These are phyloP conservation scores for Fusarium pseudograminearum DNA, from an alignment of 2,329 filamentous ascomycete genomes.

Conservation along the genomic window DNA sequence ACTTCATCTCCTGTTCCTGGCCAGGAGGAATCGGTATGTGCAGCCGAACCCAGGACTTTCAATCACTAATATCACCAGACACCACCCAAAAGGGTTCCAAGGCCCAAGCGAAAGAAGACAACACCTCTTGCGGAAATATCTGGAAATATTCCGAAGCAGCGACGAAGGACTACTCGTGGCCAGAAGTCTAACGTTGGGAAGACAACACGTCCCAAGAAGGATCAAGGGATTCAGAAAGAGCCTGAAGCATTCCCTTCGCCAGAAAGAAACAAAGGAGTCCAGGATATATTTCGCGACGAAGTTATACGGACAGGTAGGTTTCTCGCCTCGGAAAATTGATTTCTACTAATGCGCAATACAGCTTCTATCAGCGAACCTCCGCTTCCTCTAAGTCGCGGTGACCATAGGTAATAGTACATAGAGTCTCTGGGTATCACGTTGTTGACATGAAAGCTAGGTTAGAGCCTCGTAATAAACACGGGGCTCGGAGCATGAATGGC, in stretches of 20 bases:
- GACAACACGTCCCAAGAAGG: slow-evolving; percentile 30
- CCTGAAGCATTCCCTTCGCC: slow-evolving; percentile 20
- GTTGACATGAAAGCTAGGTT: slow-evolving; percentile 45
- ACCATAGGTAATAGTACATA: slow-evolving; percentile 44
- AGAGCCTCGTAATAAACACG: slow-evolving; percentile 51
- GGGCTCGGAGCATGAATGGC: slow-evolving; percentile 54
- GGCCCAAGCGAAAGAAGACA: slow-evolving; percentile 50
- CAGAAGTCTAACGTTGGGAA: slow-evolving; percentile 35
- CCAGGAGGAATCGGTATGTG: slow-evolving; percentile 59
- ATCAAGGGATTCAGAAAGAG: slow-evolving; percentile 32
- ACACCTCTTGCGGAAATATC: slow-evolving; percentile 53
- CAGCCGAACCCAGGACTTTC: background rate
- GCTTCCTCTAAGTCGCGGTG: slow-evolving; percentile 37
- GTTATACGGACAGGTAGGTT: slow-evolving; percentile 45
- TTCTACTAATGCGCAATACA: slow-evolving; percentile 37
- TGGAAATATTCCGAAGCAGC: slow-evolving; percentile 51
- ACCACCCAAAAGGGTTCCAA: slow-evolving; percentile 50
- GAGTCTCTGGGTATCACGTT: background rate
- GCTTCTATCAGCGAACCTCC: slow-evolving; percentile 44
- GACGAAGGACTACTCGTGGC: slow-evolving; percentile 40
- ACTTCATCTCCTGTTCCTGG: slow-evolving; percentile 62
- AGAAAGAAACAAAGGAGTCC: slow-evolving; percentile 38
- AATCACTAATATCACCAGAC: slow-evolving; percentile 36
- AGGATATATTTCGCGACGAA: slow-evolving; percentile 52
- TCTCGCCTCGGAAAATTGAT: background rate